These are phyloP conservation scores for Heteromeles arbutifolia DNA, from an alignment of 306 rosid species.

Conservation along the genomic window DNA sequence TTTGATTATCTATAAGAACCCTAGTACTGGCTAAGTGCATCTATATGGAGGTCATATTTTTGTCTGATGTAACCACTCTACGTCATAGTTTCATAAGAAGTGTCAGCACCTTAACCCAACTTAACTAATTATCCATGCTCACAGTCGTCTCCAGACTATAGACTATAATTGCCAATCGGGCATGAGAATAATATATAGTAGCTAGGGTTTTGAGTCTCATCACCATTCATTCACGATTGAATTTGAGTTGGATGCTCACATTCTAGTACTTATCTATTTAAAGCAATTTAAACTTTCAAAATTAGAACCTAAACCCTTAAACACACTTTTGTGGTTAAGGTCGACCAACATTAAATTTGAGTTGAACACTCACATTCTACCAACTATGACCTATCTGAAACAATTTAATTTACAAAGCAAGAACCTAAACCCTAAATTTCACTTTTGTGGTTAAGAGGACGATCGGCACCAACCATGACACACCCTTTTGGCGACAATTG, in stretches of 20 bases:
- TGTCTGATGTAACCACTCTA: neutral
- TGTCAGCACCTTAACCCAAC: neutral
- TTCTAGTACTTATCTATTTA: too few relatives aligned
- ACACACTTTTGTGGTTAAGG: neutral
- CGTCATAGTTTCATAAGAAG: neutral
- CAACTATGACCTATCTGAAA: neutral
- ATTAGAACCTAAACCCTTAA: too few relatives aligned
- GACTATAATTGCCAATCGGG: neutral
- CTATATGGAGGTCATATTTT: too few relatives aligned
- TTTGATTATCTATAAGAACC: neutral
- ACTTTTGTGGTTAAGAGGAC: constrained; percentile 41
- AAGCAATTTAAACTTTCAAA: neutral
- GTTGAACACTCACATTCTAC: neutral
- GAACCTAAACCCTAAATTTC: constrained; percentile 18
- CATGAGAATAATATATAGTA: neutral
- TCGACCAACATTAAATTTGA: neutral
- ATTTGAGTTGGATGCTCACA: neutral
- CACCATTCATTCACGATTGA: too few relatives aligned
- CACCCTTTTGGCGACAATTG: constrained; percentile 43
- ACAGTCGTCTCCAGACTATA: neutral
- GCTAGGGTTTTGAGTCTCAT: neutral
- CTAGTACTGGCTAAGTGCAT: too few relatives aligned
- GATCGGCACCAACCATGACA: constrained; percentile 45
- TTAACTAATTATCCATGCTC: neutral
- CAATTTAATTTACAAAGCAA: constrained; percentile 21